These are phyloP conservation scores for Zanthoxylum bungeanum DNA, from an alignment of 345 rosid species.

Conservation along the genomic window DNA sequence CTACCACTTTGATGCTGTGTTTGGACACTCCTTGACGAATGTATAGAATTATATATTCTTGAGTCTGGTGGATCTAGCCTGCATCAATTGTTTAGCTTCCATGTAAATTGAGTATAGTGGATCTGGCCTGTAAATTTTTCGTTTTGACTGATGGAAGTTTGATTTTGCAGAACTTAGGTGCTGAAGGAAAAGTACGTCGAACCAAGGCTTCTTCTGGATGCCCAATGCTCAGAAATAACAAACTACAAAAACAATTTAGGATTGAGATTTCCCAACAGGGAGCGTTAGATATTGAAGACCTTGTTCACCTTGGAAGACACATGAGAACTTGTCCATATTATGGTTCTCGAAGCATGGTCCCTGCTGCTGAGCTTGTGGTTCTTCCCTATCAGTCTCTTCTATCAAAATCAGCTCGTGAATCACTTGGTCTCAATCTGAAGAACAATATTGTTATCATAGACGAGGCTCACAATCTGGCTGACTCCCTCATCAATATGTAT, in stretches of 20 bases:
- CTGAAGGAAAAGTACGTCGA: conserved; percentile 43
- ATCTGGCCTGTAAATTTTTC: not conserved
- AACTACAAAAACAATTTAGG: conserved; percentile 58
- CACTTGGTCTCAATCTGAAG: conserved; percentile 80
- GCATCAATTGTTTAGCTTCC: not conserved
- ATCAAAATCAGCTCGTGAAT: conserved; percentile 88
- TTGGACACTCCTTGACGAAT: not conserved
- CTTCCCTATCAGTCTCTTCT: conserved; percentile 96
- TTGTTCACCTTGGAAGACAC: conserved; percentile 62
- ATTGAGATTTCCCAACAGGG: conserved; percentile 48
- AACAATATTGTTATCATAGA: conserved; percentile 78
- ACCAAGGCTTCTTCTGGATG: conserved; percentile 69
- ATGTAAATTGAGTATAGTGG: not conserved
- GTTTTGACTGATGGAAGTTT: conserved; percentile 15
- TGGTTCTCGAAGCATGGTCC: conserved; percentile 74
- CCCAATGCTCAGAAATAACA: conserved; percentile 77
- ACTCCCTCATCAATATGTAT: conserved; percentile 85
- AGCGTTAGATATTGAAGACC: conserved; percentile 91
- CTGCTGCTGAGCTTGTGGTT: conserved; percentile 80
- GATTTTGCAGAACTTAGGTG: conserved; percentile 51
- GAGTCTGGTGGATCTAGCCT: not conserved
- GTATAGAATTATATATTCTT: not conserved
- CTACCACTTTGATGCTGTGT: not conserved
- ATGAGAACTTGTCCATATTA: conserved; percentile 89
- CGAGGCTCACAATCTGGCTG: conserved; percentile 98